A percentile compares a stretch with the other conserved stretches of the same genome.
Evolutionary conservation across 805 yeast species (phyloP).

Genomic region (Candida lessepsii): DNA sequence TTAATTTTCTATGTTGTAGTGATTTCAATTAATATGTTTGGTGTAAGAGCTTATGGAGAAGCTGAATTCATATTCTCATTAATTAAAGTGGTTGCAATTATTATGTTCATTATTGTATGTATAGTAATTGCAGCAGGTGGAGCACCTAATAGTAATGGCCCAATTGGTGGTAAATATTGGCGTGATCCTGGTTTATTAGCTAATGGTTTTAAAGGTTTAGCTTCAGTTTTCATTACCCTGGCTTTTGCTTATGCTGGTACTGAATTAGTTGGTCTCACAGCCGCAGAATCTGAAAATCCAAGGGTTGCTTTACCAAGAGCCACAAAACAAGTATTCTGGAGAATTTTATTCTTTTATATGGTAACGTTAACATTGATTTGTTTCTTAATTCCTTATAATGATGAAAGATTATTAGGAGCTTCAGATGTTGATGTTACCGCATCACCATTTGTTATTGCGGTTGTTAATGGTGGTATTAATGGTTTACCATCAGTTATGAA

Average conservation of each 20-base stretch:
- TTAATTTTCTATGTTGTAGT: conserved; percentile 51
- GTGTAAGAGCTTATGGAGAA: conserved; percentile 59
- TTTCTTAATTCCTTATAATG: conserved; percentile 68
- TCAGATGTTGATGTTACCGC: conserved; percentile 59
- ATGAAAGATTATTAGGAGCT: conserved; percentile 41
- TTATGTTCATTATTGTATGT: conserved; percentile 56
- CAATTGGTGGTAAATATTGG: conserved; percentile 52
- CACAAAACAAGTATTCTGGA: conserved; percentile 80
- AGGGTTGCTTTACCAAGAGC: conserved; percentile 67
- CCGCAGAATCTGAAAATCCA: conserved; percentile 69
- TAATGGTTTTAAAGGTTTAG: conserved; percentile 44
- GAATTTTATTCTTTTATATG: conserved; percentile 71
- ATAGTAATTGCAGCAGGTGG: conserved; percentile 43
- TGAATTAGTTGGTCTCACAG: conserved; percentile 47
- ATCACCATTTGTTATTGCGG: conserved; percentile 75
- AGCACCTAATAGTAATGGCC: conserved; percentile 47
- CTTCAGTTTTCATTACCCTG: conserved; percentile 47
- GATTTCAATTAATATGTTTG: conserved; percentile 46
- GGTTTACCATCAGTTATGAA: conserved; percentile 72
- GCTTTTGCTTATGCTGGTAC: conserved; percentile 57
- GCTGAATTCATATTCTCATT: conserved; percentile 64
- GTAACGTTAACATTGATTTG: conserved; percentile 53
- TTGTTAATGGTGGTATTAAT: conserved; percentile 60
- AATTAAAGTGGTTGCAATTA: conserved; percentile 59
- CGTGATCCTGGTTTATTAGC: conserved; percentile 55